Conservation (phyloP, 495 filamentous ascomycete species). For the Astrocystis sublimbata region DNA sequence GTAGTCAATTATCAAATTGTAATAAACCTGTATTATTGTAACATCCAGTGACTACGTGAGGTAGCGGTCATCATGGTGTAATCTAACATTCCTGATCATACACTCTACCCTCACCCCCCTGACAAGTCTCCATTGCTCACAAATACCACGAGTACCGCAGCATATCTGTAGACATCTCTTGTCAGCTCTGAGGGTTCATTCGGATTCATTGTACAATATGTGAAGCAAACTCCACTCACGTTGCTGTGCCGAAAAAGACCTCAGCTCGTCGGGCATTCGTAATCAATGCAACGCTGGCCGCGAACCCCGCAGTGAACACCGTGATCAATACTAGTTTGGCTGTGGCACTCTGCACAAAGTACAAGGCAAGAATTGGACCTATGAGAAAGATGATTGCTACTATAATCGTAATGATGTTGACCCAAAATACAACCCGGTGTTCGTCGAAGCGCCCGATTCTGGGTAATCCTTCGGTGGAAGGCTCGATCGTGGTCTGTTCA, state of each 20-base stretch:
- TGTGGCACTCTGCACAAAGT: conserved; percentile 1
- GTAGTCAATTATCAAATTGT: no score
- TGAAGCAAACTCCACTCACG: conserved; percentile 13
- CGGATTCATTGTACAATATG: no score
- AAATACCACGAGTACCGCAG: conserved; percentile 23
- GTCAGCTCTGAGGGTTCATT: no score
- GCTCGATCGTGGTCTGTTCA: not conserved
- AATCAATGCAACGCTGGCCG: conserved; percentile 15
- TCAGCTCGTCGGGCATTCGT: conserved; percentile 22
- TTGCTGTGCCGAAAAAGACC: conserved; percentile 19
- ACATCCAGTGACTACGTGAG: no score
- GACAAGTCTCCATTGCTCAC: no score
- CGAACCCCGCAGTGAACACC: conserved; percentile 18
- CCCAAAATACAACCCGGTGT: not conserved
- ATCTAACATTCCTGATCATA: no score
- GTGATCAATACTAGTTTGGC: conserved; percentile 16
- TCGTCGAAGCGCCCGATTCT: conserved; percentile 17
- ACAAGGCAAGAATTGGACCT: conserved; percentile 18
- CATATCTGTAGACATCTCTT: no score
- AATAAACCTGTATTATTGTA: no score
- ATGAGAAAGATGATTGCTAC: conserved; percentile 16
- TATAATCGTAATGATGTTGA: conserved; percentile 11
- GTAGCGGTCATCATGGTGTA: no score
- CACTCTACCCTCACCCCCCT: no score
- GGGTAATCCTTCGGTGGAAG: not conserved